phyloP scores from a whole-genome alignment of 2,329 filamentous ascomycete genomes.

The Calonectria crousiana region DNA sequence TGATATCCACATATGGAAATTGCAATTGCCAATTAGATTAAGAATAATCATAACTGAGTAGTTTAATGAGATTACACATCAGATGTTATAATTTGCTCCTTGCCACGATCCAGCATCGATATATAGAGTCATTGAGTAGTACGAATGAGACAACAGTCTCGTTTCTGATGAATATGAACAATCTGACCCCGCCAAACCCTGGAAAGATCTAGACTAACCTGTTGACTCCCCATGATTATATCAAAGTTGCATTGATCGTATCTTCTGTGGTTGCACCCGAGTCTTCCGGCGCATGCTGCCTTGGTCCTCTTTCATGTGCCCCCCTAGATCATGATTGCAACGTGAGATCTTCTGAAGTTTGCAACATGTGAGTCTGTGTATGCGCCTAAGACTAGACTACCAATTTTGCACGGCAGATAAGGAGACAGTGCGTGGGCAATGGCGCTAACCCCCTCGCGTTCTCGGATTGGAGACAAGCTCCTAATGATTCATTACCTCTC shows the following conservation, averaged over 20 bases:
- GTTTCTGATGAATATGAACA: background rate
- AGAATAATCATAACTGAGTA: background rate
- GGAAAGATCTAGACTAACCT: background rate
- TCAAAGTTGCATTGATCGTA: background rate
- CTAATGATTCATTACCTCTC: conserved; percentile 28
- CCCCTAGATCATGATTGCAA: background rate
- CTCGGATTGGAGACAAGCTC: background rate
- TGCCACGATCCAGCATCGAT: background rate
- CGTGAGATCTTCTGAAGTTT: background rate
- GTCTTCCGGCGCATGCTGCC: background rate
- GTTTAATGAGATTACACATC: background rate
- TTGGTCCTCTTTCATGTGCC: background rate
- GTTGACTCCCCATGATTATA: background rate
- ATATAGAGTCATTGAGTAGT: too few relatives aligned
- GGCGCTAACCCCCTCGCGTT: background rate
- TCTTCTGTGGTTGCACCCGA: background rate
- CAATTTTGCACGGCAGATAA: background rate
- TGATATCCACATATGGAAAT: background rate
- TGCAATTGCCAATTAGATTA: background rate
- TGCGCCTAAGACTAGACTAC: too few relatives aligned
- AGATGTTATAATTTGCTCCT: background rate
- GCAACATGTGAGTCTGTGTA: background rate
- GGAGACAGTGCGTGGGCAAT: background rate
- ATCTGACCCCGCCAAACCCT: background rate
- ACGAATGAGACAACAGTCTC: background rate